Evolutionary conservation across 768 basidiomycete species (phyloP).

Genomic region (Chiua virens): DNA sequence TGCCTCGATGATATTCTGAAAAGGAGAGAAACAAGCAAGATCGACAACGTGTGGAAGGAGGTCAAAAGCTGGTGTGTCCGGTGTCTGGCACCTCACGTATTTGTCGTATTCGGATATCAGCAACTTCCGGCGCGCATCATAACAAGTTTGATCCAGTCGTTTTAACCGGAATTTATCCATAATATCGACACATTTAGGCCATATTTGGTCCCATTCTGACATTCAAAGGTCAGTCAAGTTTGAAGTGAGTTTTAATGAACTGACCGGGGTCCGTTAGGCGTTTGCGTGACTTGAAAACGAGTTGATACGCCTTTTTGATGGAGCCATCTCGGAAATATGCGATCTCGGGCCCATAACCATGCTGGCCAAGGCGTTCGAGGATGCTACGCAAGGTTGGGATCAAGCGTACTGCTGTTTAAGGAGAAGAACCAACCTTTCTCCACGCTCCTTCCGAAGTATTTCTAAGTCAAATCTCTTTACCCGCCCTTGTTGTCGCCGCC

Average conservation of each 20-base stretch:
- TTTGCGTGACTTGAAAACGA: no score
- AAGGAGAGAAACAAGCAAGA: not conserved
- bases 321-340: no score
- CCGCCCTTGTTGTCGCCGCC: no score
- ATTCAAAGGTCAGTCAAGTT: not conserved
- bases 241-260: not conserved
- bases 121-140: not conserved
- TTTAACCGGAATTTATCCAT: not conserved
- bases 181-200: not conserved
- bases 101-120: not conserved
- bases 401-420: no score
- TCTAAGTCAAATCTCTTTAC: no score
- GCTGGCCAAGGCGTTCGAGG: no score
- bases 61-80: not conserved
- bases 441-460: no score
- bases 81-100: not conserved
- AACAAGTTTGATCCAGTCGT: not conserved
- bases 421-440: no score
- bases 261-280: no score
- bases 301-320: no score
- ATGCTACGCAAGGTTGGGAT: no score
- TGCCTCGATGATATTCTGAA: not conserved
- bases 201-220: slow-evolving; percentile 4
- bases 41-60: slow-evolving; percentile 2
- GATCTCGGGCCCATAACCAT: no score